These are phyloP conservation scores for Gilbertella persicaria DNA, from an alignment of 371 early-diverging fungal species.

Conservation along the genomic window DNA sequence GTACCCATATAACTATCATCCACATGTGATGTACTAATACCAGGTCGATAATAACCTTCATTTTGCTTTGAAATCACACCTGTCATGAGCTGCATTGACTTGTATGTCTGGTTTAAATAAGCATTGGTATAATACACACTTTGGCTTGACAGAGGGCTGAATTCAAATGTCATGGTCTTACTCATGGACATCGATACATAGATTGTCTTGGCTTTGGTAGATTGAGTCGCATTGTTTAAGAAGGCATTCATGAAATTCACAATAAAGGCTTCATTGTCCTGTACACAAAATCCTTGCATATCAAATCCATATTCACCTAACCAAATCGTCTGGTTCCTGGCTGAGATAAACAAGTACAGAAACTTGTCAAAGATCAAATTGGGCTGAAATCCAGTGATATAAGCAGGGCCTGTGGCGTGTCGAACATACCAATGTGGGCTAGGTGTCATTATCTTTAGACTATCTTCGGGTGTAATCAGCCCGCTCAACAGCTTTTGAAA, in stretches of 20 bases:
- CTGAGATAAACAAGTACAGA: slow-evolving; percentile 13
- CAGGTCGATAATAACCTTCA: slow-evolving; percentile 19
- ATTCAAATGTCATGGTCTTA: slow-evolving; percentile 11
- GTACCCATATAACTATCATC: slow-evolving; percentile 19
- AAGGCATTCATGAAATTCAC: slow-evolving; percentile 29
- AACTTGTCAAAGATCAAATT: slow-evolving; percentile 44
- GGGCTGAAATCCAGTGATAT: slow-evolving; percentile 33
- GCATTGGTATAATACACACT: slow-evolving; percentile 8
- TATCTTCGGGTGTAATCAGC: slow-evolving; percentile 16
- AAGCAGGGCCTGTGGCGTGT: slow-evolving; percentile 23
- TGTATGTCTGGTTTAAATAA: slow-evolving; percentile 16
- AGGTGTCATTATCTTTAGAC: slow-evolving; percentile 34
- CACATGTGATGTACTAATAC: slow-evolving; percentile 24
- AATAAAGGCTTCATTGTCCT: slow-evolving; percentile 12
- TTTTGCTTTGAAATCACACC: background rate
- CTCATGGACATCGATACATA: slow-evolving; percentile 20
- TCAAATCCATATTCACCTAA: slow-evolving; percentile 26
- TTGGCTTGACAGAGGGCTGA: background rate
- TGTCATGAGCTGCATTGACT: slow-evolving; percentile 15
- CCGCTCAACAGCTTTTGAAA: slow-evolving; percentile 26
- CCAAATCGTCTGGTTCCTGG: slow-evolving; percentile 9
- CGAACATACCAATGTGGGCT: slow-evolving; percentile 23
- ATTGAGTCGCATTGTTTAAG: slow-evolving; percentile 23
- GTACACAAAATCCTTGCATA: slow-evolving; percentile 27
- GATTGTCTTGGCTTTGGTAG: slow-evolving; percentile 14